phyloP scores from a whole-genome alignment of 768 basidiomycete genomes.

The Amanita rubescens region DNA sequence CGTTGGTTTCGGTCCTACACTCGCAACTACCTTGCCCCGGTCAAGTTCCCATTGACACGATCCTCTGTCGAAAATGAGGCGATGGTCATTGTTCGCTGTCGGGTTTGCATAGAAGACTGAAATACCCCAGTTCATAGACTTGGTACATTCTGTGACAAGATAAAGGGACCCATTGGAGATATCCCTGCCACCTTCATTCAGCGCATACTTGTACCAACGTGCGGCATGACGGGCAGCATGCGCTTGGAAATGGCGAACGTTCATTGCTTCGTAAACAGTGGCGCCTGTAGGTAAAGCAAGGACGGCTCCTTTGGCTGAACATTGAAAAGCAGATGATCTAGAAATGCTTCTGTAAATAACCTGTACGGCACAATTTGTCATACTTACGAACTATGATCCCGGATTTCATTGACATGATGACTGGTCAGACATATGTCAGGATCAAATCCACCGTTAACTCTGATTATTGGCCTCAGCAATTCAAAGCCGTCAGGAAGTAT shows the following conservation, averaged over 20 bases:
- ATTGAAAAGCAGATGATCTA: not conserved
- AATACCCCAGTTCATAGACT: conserved; percentile 3
- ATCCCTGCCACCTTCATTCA: not conserved
- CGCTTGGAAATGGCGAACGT: not conserved
- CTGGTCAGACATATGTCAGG: not conserved
- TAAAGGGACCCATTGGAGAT: not conserved
- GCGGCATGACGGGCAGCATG: not conserved
- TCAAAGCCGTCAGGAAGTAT: not conserved
- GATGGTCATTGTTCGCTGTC: not conserved
- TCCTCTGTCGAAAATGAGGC: not conserved
- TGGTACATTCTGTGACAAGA: conserved; percentile 1
- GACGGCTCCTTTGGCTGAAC: not conserved
- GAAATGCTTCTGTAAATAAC: not conserved
- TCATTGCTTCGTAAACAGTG: not conserved
- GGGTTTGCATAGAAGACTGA: not conserved
- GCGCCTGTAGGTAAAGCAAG: not conserved
- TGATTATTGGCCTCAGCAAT: not conserved
- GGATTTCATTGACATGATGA: not conserved
- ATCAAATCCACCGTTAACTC: not conserved
- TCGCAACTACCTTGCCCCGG: not conserved
- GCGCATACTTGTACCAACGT: not conserved
- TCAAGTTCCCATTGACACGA: not conserved
- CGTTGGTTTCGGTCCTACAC: not conserved
- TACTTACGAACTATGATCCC: not conserved
- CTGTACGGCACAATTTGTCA: not conserved